phyloP scores from a whole-genome alignment of 257 asterid species.

The Galeopsis tetrahit region DNA sequence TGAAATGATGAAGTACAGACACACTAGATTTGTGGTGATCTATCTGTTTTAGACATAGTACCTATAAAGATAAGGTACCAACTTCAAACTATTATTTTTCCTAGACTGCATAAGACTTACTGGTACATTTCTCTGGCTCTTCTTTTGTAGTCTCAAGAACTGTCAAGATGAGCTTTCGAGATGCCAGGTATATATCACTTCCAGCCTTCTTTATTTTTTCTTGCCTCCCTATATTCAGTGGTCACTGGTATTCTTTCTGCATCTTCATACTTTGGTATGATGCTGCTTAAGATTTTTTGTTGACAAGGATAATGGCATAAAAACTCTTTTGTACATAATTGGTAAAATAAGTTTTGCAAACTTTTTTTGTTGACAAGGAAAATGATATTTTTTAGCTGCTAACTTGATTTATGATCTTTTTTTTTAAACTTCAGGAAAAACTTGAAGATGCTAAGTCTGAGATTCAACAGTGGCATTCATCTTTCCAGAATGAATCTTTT shows the following conservation, averaged over 20 bases:
- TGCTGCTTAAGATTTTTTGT: background rate
- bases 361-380: too few relatives aligned
- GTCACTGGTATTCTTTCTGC: constrained; percentile 1
- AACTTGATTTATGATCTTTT: constrained; percentile 19
- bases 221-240: background rate
- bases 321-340: constrained; percentile 6
- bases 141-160: constrained; percentile 73
- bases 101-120: constrained; percentile 10
- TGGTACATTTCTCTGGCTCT: constrained; percentile 33
- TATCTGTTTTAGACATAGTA: background rate
- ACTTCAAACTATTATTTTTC: background rate
- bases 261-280: constrained; percentile 7
- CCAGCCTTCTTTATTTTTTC: background rate
- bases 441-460: constrained; percentile 87
- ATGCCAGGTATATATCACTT: constrained; percentile 64
- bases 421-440: constrained; percentile 54
- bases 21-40: background rate
- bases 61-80: background rate
- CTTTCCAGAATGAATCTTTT: constrained; percentile 82
- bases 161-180: constrained; percentile 77
- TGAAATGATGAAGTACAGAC: background rate
- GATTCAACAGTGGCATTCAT: constrained; percentile 89
- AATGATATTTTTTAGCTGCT: constrained; percentile 9
- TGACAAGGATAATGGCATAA: background rate
- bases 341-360: constrained; percentile 4